Base-by-base conservation (phyloP, 169 alveolate species). In the Eimeria zaria region DNA sequence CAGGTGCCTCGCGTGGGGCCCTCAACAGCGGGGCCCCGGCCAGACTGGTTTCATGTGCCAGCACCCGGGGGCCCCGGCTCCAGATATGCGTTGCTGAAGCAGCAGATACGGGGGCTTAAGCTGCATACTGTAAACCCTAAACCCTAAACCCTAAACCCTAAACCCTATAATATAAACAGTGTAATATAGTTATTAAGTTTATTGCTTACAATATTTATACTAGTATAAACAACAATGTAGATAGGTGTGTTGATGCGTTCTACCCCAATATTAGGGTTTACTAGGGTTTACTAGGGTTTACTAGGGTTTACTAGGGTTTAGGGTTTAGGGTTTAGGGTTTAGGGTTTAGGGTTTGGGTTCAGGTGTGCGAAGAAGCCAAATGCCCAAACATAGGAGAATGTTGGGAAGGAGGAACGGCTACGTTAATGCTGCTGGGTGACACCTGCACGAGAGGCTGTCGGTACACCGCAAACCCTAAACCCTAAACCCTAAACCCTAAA, bases 1-100 rank as follows among this genome's bases (percentile, higher is more conserved):
- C 33, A 78, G 46, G 48, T 69, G 22, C 95, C 95, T 14, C 95
- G 95, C 53, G 98, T 97, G 36, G 98, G 98, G 64, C 91, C 91
- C 27, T 76, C 91, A 62, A 95, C 95, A 84, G 97, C 97, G 18
- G 97, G 95, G 33, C 92, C 91, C 9, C 92, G 96, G 24, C 98
- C 98, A 30, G 97, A 96, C 58, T 97, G 98, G 98, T 97, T 97
- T 91, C 98, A 95, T 80, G 98, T 97, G n/a, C 97, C 98, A 12
- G 97, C 98, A 16, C 98, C 98, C n/a, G 44, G 36, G 60, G 98
- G 97, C 7, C 69, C 16, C 1, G 55, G 71, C 12, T 64, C 94
- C 6, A 88, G 93, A 30, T 97, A 67, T 60, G 95, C 91, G n/a
- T 44, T 76, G 67, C 88, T 97, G 76, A 73, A 92, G 89, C 24